Evolutionary conservation across 2,329 filamentous ascomycete genomes (phyloP), one percentile per base, ranked within the genome.

Genomic region (Lomentospora prolificans): DNA sequence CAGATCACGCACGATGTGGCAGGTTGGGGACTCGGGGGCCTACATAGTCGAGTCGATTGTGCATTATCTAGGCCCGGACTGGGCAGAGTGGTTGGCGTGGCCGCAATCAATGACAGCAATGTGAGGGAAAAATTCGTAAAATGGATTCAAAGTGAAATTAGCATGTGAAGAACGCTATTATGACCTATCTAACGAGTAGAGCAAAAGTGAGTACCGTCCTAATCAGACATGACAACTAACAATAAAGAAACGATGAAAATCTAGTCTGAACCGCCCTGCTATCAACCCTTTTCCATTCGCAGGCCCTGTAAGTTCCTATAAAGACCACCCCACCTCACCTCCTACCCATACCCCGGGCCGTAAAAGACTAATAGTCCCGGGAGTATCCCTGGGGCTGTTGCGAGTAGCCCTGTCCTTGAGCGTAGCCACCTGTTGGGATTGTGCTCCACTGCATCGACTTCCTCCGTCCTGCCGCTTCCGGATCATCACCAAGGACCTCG

Each of bases 1-100:
- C 52, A 55, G 63, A 25, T 62, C 58, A 14, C 57, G 58, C 31
- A 31, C 58, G 12, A 24, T 66, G 44, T 69, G 66, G 66, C 64
- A 65, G 53, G 59, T 68, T n/a, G 59, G 61, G 10, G 62, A 60
- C 24, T 57, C 62, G 3, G 62, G 62, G 12, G 50, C 33, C 41
- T 54, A 54, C 24, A n/a, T 54, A 3, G 17, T 54, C 12, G n/a
- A 46, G 3, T 22, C 41, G 24, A 36, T 54, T 9, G 22, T 24
- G 14, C 22, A 28, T 24, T 54, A 19, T 10, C 36, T 54, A 28
- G 52, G 52, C 4, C 24, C 52, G 14, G 24, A 54, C 3, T 54
- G 52, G 52, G 33, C 9, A 5, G n/a, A 39, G 3, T 54, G 52
- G 52, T 27, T 54, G 52, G 33, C 52, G 24, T 54, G 52, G 52